Evolutionary conservation across 345 rosid genomes (phyloP), one percentile per base, ranked within the genome.

Genomic region (Eucalyptus polyanthemos): DNA sequence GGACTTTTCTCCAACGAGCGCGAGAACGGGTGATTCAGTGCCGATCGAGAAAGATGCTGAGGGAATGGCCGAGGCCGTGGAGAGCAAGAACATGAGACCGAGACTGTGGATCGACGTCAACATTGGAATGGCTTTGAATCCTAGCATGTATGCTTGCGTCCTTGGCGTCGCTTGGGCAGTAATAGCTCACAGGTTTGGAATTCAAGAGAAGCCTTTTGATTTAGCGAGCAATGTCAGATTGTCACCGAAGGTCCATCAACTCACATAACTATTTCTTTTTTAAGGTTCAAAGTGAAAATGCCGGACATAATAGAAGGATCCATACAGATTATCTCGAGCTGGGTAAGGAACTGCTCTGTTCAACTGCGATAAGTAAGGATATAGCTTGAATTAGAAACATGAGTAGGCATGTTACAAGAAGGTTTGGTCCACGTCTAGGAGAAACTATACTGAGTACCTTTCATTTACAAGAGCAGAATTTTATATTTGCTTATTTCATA

Each of bases 261-360:
- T 44, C 45, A 45, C 19, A 15, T 22, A n/a, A 67, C 21, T 25
- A 4, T 14, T 24, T 62, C 17, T 13, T 29, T 25, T 81, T 88
- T 86, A 56, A 97, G 98, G 95, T 96, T 97, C 95, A 95, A 93
- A 93, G 58, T 97, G 40, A 92, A 89, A 92, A 95, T 97, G 99
- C 99, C 99, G 15, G 94, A 92, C 90, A 92, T 97, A 12, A 49
- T 97, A 87, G 98, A 97, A 72, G 99, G 94, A 54, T 96, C 97
- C 9, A 91, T 97, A 62, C 88, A 91, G 90, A 95, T 97, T 96
- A 96, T 96, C 99, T n/a, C 94, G 90, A 91, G 97, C 96, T 88
- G 99, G 56, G 50, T 95, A 95, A 25, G 98, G 99, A 90, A 97
- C 99, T 89, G 97, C 97, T 90, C 95, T 97, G 95, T 97, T 97